A percentile compares a stretch with the other conserved stretches of the same genome.
phyloP scores from a whole-genome alignment of 73 alveolate species.

The Paramecium primaurelia region DNA sequence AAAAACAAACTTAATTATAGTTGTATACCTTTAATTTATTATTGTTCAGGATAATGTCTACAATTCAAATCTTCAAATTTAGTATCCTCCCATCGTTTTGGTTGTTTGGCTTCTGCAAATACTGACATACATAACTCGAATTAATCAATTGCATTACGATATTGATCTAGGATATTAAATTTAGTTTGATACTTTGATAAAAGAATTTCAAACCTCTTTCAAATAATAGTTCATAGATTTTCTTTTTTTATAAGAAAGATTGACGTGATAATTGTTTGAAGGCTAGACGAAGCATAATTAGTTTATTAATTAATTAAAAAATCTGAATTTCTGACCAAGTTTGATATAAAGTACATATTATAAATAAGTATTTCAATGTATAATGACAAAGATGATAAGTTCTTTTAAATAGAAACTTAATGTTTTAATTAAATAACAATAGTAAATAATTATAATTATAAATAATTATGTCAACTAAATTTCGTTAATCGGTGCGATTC shows the following conservation, averaged over 20 bases:
- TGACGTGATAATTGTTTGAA: constrained; percentile 3
- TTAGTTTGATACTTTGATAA: not conserved
- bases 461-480: not conserved
- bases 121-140: not conserved
- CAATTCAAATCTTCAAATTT: not conserved
- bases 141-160: not conserved
- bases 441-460: not conserved
- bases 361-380: not conserved
- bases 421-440: not conserved
- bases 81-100: constrained; percentile 18
- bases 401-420: not conserved
- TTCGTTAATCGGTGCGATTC: not conserved
- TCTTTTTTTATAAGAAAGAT: not conserved
- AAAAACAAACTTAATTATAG: not conserved
- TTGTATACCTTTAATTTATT: not conserved
- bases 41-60: not conserved
- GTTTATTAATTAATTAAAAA: not conserved
- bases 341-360: not conserved
- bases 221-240: not conserved
- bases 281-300: constrained; percentile 11
- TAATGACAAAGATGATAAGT: no score
- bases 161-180: not conserved
- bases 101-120: not conserved
- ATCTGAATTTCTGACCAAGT: not conserved
- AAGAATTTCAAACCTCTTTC: constrained; percentile 16